Base-by-base conservation (phyloP, 2,329 filamentous ascomycete genomes). In the Fusarium marasasianum region DNA sequence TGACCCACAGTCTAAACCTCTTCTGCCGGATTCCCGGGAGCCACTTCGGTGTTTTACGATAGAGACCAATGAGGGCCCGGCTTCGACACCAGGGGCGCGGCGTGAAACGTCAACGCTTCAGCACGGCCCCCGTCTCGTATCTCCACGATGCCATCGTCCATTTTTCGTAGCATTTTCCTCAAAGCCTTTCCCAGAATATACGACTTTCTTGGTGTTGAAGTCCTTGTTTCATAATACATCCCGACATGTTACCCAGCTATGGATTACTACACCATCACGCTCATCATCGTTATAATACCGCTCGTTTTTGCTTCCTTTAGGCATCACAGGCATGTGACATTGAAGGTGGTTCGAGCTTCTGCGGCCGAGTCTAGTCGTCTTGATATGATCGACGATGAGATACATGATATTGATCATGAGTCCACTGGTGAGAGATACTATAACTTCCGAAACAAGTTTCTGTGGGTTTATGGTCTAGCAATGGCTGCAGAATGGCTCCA, bases 311-410 rank as follows among this genome's bases (percentile, higher is more conserved):
- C 38, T 44, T 41, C 50, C 1, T 29, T 14, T 22, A 22, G 20
- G 24, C 38, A 62, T 44, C 38, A 57, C 33, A 44, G 22, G 8
- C 24, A 57, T 26, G 38, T 40, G 15, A 13, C 24, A 10, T 44
- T 26, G 6, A 17, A 17, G 20, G 24, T 57, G 6, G 31, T 8
- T 1, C 38, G 35, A 26, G 26, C 26, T 20, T 62, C 59, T 17
- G 20, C 17, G 7, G 59, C 37, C 8, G 50, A 62, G n/a, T 4
- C 50, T 2, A 9, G 26, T 17, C 50, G 50, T 12, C 31, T 56
- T 11, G 59, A 57, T n/a, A 35, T 57, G 10, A 62, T 62, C 8
- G 59, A 62, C 11, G 50, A 62, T 22, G 59, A 62, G 50, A 37
- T 62, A 9, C 59, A 62, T 1, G 59, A 62, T 22, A 22, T 62